Evolutionary conservation across 2,329 filamentous ascomycete species (phyloP).

Genomic region (Cadophora malorum): DNA sequence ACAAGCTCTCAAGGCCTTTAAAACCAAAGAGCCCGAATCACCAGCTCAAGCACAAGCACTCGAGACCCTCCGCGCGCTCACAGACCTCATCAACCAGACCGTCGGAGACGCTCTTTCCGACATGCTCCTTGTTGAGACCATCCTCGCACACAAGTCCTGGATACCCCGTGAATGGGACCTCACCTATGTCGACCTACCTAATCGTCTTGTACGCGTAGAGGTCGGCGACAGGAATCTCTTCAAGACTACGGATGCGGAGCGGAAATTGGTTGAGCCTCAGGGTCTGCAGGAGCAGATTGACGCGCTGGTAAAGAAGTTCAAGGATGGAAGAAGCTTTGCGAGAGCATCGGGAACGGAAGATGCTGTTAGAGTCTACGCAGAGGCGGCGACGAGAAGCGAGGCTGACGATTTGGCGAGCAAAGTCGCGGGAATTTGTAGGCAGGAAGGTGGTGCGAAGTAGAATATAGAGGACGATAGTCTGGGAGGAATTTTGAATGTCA

Average conservation of each 20-base stretch:
- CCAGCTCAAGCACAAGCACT: conserved; percentile 91
- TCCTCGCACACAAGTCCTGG: conserved; percentile 95
- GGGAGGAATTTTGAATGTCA: not conserved
- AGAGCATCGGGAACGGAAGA: conserved; percentile 95
- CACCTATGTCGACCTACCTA: conserved; percentile 93
- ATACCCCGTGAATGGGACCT: conserved; percentile 87
- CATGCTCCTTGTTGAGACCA: conserved; percentile 93
- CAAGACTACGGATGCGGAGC: conserved; percentile 90
- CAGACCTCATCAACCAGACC: conserved; percentile 96
- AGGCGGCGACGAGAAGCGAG: conserved; percentile 87
- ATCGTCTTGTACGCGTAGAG: conserved; percentile 91
- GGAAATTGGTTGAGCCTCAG: conserved; percentile 78
- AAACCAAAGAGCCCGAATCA: conserved; percentile 81
- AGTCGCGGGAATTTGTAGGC: conserved; percentile 55
- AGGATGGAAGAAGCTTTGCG: conserved; percentile 87
- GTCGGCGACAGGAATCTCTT: conserved; percentile 89
- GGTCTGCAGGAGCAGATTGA: conserved; percentile 89
- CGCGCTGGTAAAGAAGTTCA: conserved; percentile 86
- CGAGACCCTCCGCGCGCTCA: conserved; percentile 81
- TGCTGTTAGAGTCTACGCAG: conserved; percentile 93
- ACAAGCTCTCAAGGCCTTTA: conserved; percentile 79
- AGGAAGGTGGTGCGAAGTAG: conserved; percentile 26
- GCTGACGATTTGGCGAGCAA: conserved; percentile 89
- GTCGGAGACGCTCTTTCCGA: conserved; percentile 96
- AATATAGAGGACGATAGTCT: not conserved